Evolutionary conservation across 495 filamentous ascomycete species (phyloP).

Genomic region (Tuber indicum): DNA sequence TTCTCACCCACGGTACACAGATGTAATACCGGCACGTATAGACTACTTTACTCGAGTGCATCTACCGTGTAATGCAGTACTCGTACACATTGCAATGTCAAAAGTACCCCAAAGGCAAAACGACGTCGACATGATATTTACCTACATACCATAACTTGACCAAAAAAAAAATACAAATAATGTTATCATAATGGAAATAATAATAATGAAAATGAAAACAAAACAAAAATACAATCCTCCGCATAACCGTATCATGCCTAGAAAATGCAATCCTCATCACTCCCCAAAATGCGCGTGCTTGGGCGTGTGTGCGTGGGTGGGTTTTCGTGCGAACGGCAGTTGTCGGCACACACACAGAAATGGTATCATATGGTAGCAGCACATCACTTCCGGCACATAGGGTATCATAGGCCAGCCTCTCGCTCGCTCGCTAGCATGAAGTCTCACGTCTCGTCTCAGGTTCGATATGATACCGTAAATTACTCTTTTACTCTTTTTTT

Average conservation of each 20-base stretch:
- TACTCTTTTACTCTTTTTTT: too few relatives aligned
- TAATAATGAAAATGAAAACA: not conserved
- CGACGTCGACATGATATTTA: not conserved
- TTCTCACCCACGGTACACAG: not conserved
- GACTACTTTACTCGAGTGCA: not conserved
- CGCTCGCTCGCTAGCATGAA: not conserved
- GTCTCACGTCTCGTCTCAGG: conserved; percentile 3
- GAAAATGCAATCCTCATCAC: not conserved
- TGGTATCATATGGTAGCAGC: not conserved
- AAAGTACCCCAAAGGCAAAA: not conserved
- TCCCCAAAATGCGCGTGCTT: not conserved
- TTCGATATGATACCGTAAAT: not conserved
- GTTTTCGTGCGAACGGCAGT: not conserved
- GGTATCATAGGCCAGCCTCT: not conserved
- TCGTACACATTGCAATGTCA: too few relatives aligned
- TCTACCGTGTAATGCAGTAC: not conserved
- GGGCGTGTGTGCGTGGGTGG: not conserved
- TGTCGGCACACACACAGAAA: not conserved
- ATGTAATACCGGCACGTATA: not conserved
- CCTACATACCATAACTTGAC: not conserved
- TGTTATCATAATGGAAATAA: not conserved
- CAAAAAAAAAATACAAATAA: not conserved
- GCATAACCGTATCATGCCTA: not conserved
- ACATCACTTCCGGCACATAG: not conserved
- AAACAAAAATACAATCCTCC: too few relatives aligned